Evolutionary conservation across 1,139 yeast species (phyloP), one percentile per base, ranked within the genome.

Genomic region (Yamadazyma pseudoaaseri): DNA sequence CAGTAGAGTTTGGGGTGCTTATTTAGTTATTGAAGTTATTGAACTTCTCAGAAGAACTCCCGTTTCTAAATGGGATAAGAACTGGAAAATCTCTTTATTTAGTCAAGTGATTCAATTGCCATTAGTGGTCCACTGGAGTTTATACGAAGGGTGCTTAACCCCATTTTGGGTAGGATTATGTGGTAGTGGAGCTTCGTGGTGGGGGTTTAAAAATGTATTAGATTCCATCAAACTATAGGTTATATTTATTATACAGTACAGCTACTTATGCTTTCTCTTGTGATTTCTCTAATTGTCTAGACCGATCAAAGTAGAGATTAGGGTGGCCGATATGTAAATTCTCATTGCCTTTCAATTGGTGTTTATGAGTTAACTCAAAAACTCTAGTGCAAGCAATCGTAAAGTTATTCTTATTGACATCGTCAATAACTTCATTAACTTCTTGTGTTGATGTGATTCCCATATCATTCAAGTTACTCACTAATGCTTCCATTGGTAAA

Each of bases 321-420:
- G 98, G 97, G 61, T 89, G 96, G 18, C 76, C 75, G 37, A 92
- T 86, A 37, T 78, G 79, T 43, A 64, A 60, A 24, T 63, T 64
- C 37, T 73, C 81, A 18, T 76, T 71, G n/a, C 52, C 49, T 37
- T 71, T 69, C 26, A 64, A 53, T 44, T 73, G 70, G 26, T 57
- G 58, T 42, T 71, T 74, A 52, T 86, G 89, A n/a, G 87, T 74
- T 26, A 79, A 60, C 51, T 90, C 97, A 58, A 86, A 86, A 3
- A 87, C 96, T 49, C 86, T 73, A 1, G 97, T 85, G 55, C 97
- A 90, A 0, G 97, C 97, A 25, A 80, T 71, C 20, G 94, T 89
- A 56, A 76, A 89, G 44, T 83, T 85, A 22, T 78, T 76, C 35
- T 74, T 74, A 29, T 69, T 67, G 29, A 84, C 82, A 35, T 83